These are phyloP conservation scores for Xylariaceae sp. DNA, from an alignment of 2,329 filamentous ascomycete genomes.

Conservation along the genomic window DNA sequence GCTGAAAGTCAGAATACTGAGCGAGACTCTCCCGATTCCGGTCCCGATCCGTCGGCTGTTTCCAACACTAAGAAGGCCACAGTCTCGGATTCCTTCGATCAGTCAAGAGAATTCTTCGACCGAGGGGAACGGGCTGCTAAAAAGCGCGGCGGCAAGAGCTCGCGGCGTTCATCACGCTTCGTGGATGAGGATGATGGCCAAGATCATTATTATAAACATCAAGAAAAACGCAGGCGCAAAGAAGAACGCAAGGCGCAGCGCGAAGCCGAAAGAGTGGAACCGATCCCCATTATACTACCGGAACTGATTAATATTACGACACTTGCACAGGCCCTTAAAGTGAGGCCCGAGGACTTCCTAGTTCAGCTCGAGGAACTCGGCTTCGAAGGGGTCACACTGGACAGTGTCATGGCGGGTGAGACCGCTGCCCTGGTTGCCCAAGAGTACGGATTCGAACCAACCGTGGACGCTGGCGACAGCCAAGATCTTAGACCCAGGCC, in stretches of 20 bases:
- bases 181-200: constrained; percentile 29
- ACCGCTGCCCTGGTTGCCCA: constrained; percentile 84
- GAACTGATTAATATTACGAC: constrained; percentile 89
- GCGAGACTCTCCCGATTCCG: neutral
- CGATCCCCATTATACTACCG: constrained; percentile 68
- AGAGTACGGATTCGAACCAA: constrained; percentile 89
- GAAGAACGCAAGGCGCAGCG: constrained; percentile 40
- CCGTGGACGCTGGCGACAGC: constrained; percentile 61
- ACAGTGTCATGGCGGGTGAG: constrained; percentile 85
- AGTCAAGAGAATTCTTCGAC: constrained; percentile 4
- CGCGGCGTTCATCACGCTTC: constrained; percentile 12
- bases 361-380: constrained; percentile 76
- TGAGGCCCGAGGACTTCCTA: constrained; percentile 68
- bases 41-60: neutral
- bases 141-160: constrained; percentile 16
- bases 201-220: constrained; percentile 37
- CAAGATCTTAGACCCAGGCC: constrained; percentile 71
- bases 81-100: neutral
- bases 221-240: constrained; percentile 40
- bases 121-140: constrained; percentile 6
- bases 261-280: constrained; percentile 37
- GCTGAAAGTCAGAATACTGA: neutral
- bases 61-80: neutral
- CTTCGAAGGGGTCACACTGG: constrained; percentile 77
- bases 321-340: constrained; percentile 68